These are phyloP conservation scores for Panaeolus cyanescens DNA, from an alignment of 768 basidiomycete species.

Conservation along the genomic window DNA sequence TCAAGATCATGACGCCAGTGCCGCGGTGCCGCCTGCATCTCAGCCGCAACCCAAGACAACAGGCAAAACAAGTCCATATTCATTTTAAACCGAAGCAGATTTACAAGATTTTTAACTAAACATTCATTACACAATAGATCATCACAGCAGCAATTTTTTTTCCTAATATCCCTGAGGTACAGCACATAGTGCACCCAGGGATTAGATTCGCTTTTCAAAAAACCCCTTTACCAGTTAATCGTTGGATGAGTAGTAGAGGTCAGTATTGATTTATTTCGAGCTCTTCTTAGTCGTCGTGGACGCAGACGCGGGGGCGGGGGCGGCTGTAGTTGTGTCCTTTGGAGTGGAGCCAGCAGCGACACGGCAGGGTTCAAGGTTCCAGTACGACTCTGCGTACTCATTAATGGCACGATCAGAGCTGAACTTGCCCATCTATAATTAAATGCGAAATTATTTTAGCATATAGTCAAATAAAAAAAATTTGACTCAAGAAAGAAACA, in stretches of 20 bases:
- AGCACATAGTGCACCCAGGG: too few species aligned
- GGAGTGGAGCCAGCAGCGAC: slow-evolving; percentile 13
- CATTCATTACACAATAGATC: neutral
- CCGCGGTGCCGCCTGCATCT: too few species aligned
- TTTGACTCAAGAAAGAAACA: neutral
- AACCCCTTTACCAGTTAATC: too few species aligned
- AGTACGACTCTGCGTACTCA: slow-evolving; percentile 89
- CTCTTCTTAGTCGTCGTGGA: neutral
- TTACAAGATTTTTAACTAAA: neutral
- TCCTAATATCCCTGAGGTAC: too few species aligned
- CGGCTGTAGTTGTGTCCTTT: neutral
- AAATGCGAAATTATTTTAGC: slow-evolving; percentile 2
- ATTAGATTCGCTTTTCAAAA: too few species aligned
- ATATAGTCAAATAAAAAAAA: neutral
- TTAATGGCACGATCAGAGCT: slow-evolving; percentile 92
- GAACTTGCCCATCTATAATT: slow-evolving; percentile 94
- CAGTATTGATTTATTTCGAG: slow-evolving; percentile 1
- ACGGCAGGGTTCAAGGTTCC: slow-evolving; percentile 64
- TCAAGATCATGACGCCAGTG: too few species aligned
- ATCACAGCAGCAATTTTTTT: too few species aligned
- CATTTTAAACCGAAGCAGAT: neutral
- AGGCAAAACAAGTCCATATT: neutral
- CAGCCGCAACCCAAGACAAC: neutral
- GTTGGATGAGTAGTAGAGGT: too few species aligned
- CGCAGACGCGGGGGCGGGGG: neutral